phyloP scores from a whole-genome alignment of 164 flowering plant species.

The Vitis riparia region DNA sequence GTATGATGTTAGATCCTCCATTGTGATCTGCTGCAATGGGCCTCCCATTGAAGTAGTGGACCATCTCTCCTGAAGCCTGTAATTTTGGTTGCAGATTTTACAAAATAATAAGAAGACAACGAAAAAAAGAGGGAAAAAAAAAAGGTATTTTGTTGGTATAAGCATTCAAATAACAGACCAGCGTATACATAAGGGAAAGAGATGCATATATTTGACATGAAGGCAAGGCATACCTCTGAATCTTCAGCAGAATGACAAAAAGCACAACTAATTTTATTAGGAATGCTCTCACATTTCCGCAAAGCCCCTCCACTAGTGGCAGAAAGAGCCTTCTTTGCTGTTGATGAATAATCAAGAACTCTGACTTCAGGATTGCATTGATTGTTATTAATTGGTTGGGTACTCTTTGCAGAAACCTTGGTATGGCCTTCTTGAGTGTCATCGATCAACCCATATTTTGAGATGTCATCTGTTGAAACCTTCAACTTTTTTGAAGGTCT shows the following conservation, averaged over 20 bases:
- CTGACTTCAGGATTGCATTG: slow-evolving; percentile 8
- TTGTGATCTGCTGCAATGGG: slow-evolving; percentile 51
- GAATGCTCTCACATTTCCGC: slow-evolving; percentile 39
- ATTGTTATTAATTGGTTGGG: slow-evolving; percentile 5
- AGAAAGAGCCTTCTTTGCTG: slow-evolving; percentile 18
- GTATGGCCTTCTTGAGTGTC: slow-evolving; percentile 10
- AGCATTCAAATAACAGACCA: not conserved
- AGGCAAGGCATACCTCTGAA: slow-evolving; percentile 55
- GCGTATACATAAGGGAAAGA: not conserved
- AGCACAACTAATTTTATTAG: slow-evolving; percentile 49
- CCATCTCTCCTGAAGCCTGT: slow-evolving; percentile 79
- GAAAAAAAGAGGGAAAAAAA: not conserved
- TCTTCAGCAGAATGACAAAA: slow-evolving; percentile 74
- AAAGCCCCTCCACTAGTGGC: slow-evolving; percentile 21
- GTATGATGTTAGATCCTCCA: slow-evolving; percentile 52
- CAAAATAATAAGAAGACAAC: too few relatives aligned
- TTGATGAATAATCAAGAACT: slow-evolving; percentile 11
- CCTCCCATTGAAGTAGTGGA: slow-evolving; percentile 69
- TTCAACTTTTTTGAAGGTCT: slow-evolving; percentile 25
- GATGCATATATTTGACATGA: not conserved
- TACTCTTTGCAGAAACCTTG: slow-evolving; percentile 16
- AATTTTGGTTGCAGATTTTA: slow-evolving; percentile 12
- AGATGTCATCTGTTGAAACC: slow-evolving; percentile 18
- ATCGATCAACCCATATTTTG: slow-evolving; percentile 12
- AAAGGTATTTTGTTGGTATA: not conserved